Evolutionary conservation across 768 basidiomycete genomes (phyloP).

Genomic region (Calocera cornea): DNA sequence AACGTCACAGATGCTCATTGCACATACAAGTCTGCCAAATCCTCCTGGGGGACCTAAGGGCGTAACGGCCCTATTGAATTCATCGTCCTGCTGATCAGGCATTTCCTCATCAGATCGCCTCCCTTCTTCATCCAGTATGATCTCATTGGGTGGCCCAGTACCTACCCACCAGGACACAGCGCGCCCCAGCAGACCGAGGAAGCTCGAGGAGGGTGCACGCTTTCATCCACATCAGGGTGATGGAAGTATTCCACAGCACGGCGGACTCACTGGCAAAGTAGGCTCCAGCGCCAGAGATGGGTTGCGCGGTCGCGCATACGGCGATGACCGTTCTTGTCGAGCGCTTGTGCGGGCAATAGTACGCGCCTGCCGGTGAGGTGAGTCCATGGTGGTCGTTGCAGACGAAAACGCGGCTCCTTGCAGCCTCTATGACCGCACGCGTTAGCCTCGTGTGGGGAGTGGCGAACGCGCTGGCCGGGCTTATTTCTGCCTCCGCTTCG

Average conservation of each 20-base stretch:
- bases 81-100: not conserved
- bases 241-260: too few relatives aligned
- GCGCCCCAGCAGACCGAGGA: not conserved
- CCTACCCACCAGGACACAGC: constrained; percentile 3
- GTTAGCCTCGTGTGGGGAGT: not conserved
- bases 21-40: not conserved
- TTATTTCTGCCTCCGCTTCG: not conserved
- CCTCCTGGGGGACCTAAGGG: not conserved
- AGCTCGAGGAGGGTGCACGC: not conserved
- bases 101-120: not conserved
- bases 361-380: not conserved
- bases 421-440: not conserved
- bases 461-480: not conserved
- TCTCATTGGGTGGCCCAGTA: not conserved
- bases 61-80: not conserved
- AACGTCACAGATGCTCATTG: not conserved
- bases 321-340: not conserved
- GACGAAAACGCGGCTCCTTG: not conserved
- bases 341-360: not conserved
- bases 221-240: not conserved
- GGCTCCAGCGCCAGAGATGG: not conserved
- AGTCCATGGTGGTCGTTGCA: constrained; percentile 1
- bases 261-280: not conserved
- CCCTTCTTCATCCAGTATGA: not conserved
- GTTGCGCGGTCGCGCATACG: not conserved